phyloP scores from a whole-genome alignment of 257 asterid genomes.

The Rhazya stricta region DNA sequence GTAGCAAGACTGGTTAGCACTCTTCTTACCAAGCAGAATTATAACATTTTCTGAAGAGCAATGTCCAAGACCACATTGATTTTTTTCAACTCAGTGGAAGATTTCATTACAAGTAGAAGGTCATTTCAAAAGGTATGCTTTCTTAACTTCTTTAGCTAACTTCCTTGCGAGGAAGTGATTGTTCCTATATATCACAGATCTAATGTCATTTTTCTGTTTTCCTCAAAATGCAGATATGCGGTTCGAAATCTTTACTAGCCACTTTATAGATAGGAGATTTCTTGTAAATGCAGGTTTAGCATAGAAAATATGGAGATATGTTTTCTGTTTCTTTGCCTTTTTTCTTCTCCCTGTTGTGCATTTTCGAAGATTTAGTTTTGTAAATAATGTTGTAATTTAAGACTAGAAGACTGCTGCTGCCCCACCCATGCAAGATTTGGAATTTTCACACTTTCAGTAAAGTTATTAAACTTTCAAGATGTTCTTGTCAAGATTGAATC shows the following conservation, averaged over 20 bases:
- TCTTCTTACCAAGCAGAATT: background rate
- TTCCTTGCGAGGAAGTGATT: background rate
- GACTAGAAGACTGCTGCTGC: background rate
- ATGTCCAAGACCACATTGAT: background rate
- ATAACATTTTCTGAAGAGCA: background rate
- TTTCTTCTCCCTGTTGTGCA: background rate
- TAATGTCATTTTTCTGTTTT: background rate
- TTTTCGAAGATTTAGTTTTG: background rate
- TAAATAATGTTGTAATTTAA: constrained; percentile 7
- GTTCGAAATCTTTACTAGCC: background rate
- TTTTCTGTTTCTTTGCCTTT: background rate
- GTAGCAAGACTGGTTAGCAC: background rate
- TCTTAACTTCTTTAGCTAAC: background rate
- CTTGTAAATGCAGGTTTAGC: constrained; percentile 1
- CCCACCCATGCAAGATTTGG: background rate
- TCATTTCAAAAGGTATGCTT: background rate
- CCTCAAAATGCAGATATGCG: background rate
- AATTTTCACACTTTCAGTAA: background rate
- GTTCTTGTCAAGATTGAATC: background rate
- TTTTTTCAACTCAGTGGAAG: background rate
- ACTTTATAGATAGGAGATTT: background rate
- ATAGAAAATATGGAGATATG: background rate
- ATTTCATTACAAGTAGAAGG: background rate
- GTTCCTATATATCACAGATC: background rate
- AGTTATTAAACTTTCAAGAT: background rate